Evolutionary conservation across 2,329 filamentous ascomycete species (phyloP).

Genomic region (Colletotrichum tropicicola): DNA sequence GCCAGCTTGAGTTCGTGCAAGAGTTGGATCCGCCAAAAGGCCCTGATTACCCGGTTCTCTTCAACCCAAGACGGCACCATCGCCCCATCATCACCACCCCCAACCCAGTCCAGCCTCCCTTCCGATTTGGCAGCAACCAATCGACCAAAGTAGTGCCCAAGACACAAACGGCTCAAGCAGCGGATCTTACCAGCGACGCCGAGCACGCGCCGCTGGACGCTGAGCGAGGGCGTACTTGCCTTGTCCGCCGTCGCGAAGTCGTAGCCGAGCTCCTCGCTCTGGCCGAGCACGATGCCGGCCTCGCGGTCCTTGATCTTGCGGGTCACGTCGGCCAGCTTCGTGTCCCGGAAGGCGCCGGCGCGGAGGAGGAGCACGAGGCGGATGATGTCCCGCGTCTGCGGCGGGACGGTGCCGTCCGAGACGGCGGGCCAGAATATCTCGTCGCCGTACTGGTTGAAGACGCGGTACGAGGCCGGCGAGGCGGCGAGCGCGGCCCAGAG

Average conservation of each 20-base stretch:
- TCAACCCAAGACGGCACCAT: slow-evolving; percentile 5
- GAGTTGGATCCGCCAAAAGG: slow-evolving; percentile 22
- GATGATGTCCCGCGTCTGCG: slow-evolving; percentile 18
- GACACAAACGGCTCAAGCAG: slow-evolving; percentile 3
- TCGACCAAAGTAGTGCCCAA: neutral
- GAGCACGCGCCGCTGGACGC: neutral
- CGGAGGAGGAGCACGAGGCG: slow-evolving; percentile 6
- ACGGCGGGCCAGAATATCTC: slow-evolving; percentile 14
- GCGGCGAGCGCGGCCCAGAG: slow-evolving; percentile 13
- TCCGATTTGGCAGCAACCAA: neutral
- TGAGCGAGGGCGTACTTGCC: neutral
- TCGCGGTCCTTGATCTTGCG: slow-evolving; percentile 16
- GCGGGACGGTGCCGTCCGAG: neutral
- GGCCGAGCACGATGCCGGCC: slow-evolving; percentile 19
- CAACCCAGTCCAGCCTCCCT: neutral
- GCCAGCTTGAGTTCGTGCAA: slow-evolving; percentile 4
- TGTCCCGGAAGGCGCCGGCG: slow-evolving; percentile 4
- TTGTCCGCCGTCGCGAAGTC: neutral
- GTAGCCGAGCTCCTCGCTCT: slow-evolving; percentile 9
- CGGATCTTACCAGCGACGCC: neutral
- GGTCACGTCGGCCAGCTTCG: neutral
- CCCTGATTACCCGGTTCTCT: slow-evolving; percentile 13
- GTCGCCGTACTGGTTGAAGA: slow-evolving; percentile 2
- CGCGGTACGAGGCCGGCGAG: slow-evolving; percentile 9
- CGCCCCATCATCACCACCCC: too few relatives aligned